Conservation (phyloP, 768 basidiomycete genomes). For the Lentinula aciculospora region DNA sequence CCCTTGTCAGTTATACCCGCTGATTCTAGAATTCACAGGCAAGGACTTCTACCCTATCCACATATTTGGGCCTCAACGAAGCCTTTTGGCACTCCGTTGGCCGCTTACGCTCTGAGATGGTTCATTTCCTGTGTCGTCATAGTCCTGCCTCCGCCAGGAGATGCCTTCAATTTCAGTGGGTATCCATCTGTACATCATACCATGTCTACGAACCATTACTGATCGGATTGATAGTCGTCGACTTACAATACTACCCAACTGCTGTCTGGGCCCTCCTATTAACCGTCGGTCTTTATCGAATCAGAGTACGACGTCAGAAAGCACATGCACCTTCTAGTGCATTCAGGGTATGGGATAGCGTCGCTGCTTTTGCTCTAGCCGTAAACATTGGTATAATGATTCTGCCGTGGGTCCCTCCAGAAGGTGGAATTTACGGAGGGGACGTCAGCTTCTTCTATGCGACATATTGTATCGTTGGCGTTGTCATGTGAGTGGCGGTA, state of each 20-base stretch:
- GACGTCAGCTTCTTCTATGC: slow-evolving; percentile 39
- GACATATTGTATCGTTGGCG: slow-evolving; percentile 33
- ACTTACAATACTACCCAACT: slow-evolving; percentile 33
- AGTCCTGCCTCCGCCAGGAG: slow-evolving; percentile 35
- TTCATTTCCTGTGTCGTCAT: slow-evolving; percentile 42
- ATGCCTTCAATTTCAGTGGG: slow-evolving; percentile 39
- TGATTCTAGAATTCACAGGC: too few relatives aligned
- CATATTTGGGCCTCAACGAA: slow-evolving; percentile 43
- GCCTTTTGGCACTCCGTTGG: slow-evolving; percentile 47
- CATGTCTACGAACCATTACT: background rate
- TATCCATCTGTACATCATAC: background rate
- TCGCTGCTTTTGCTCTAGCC: slow-evolving; percentile 25
- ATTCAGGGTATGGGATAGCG: slow-evolving; percentile 32
- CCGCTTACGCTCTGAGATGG: slow-evolving; percentile 41
- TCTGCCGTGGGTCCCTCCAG: slow-evolving; percentile 36
- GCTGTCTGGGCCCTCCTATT: slow-evolving; percentile 31
- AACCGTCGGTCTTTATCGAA: slow-evolving; percentile 27
- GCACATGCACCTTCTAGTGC: slow-evolving; percentile 27
- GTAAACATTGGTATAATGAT: slow-evolving; percentile 35
- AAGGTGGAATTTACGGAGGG: slow-evolving; percentile 29
- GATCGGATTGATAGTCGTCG: slow-evolving; percentile 20
- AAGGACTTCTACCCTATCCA: slow-evolving; percentile 50
- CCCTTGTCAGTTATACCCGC: too few relatives aligned
- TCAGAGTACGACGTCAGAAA: slow-evolving; percentile 24
- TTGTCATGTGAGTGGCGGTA: slow-evolving; percentile 24